These are phyloP conservation scores for Monosporozyma aerobia DNA, from an alignment of 805 yeast genomes.

Conservation along the genomic window DNA sequence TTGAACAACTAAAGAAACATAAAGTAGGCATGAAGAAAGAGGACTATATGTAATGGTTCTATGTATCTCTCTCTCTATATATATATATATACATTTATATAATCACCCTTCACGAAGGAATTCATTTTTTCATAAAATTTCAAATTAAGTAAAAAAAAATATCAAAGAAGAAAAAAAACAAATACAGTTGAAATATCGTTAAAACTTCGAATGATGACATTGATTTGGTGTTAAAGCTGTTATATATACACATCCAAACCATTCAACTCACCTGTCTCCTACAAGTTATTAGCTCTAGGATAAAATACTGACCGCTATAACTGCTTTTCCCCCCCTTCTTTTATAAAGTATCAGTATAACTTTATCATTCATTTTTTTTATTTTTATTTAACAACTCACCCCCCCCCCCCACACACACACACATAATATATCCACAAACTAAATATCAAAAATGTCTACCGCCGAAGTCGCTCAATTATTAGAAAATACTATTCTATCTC, in stretches of 20 bases:
- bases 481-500: conserved; percentile 69
- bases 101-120: background rate
- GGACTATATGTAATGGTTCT: background rate
- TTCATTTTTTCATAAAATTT: background rate
- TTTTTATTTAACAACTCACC: background rate
- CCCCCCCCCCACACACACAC: background rate
- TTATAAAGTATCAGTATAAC: background rate
- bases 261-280: background rate
- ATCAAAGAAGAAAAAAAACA: background rate
- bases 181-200: background rate
- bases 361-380: background rate
- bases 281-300: background rate
- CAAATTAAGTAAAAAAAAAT: background rate
- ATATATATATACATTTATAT: background rate
- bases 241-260: background rate
- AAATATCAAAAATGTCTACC: conserved; percentile 17
- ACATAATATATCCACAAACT: background rate
- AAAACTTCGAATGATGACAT: background rate
- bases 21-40: conserved; percentile 38
- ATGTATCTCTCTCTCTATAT: background rate
- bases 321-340: background rate
- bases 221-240: background rate
- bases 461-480: conserved; percentile 57
- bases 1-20: conserved; percentile 53
- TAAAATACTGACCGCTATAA: background rate